Evolutionary conservation across 345 rosid genomes (phyloP), one percentile per base, ranked within the genome.

Genomic region (Kandelia obovata): DNA sequence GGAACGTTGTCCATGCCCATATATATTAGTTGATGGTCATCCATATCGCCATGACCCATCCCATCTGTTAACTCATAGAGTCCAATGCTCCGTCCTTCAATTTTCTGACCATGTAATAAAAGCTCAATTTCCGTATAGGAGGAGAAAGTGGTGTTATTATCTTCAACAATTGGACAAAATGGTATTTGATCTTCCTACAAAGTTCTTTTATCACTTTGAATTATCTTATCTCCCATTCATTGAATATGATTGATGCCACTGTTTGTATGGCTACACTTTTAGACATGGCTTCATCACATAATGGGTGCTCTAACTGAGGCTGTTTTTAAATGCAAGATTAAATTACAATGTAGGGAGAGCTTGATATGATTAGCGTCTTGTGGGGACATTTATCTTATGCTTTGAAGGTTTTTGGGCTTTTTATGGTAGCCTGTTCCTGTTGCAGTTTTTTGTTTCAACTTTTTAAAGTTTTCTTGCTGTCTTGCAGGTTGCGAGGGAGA

Each of bases 21-120:
- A 91, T 72, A 84, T 94, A 73, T 71, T 94, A 84, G 90, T 94
- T 57, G 96, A 89, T 56, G 72, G 83, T 67, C 98, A 94, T 74
- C 89, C 96, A 26, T 82, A 71, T 66, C 90, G 98, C 71, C 96
- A 94, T 66, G 98, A 94, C 82, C 97, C 97, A 61, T 94, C 89
- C 60, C 98, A 94, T 79, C 70, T 85, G 73, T 92, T 94, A 53
- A 86, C 98, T 43, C 95, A 94, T 79, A 91, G 95, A 81, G 84
- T 94, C 69, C 91, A 94, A 61, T 80, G 96, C 80, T 84, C 85
- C 61, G 62, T 88, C 66, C 67, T 79, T 70, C 85, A 84, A 61
- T 89, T 94, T 81, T 86, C 76, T 72, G 84, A 83, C 75, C 70
- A 73, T 67, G 73, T 91, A 75, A 85, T 87, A 25, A 76, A 83